phyloP scores from a whole-genome alignment of 2,329 filamentous ascomycete species.

The Colletotrichum melonis region DNA sequence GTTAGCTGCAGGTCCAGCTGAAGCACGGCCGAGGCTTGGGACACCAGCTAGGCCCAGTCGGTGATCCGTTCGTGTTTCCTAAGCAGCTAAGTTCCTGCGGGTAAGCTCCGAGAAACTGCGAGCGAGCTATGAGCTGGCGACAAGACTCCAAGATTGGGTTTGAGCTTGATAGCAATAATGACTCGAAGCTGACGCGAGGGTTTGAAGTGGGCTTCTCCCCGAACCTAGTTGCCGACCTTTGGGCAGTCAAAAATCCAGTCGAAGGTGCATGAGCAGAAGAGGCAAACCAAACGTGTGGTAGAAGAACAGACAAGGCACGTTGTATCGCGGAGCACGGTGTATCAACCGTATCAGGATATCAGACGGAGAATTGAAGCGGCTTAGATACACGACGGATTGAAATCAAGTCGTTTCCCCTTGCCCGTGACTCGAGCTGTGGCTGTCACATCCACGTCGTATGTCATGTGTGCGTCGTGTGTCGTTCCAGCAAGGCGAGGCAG shows the following conservation, averaged over 20 bases:
- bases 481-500: neutral
- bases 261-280: neutral
- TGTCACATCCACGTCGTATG: constrained; percentile 3
- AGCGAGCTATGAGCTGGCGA: neutral
- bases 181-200: neutral
- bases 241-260: neutral
- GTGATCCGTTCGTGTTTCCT: neutral
- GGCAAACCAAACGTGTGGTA: neutral
- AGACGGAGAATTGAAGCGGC: constrained; percentile 7
- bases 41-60: constrained; percentile 2
- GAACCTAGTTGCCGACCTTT: neutral
- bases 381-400: constrained; percentile 20
- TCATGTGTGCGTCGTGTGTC: neutral
- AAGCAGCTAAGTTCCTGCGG: neutral
- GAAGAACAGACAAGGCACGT: neutral
- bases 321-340: neutral
- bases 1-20: constrained; percentile 14
- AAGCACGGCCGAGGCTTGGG: constrained; percentile 14
- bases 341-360: constrained; percentile 11
- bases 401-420: constrained; percentile 11
- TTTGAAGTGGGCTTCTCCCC: neutral
- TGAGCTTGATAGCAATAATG: neutral
- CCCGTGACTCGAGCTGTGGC: constrained; percentile 15
- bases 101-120: neutral
- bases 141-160: neutral